These are phyloP conservation scores for Ceraceosorus guamensis DNA, from an alignment of 1,284 basidiomycete genomes.

Conservation along the genomic window DNA sequence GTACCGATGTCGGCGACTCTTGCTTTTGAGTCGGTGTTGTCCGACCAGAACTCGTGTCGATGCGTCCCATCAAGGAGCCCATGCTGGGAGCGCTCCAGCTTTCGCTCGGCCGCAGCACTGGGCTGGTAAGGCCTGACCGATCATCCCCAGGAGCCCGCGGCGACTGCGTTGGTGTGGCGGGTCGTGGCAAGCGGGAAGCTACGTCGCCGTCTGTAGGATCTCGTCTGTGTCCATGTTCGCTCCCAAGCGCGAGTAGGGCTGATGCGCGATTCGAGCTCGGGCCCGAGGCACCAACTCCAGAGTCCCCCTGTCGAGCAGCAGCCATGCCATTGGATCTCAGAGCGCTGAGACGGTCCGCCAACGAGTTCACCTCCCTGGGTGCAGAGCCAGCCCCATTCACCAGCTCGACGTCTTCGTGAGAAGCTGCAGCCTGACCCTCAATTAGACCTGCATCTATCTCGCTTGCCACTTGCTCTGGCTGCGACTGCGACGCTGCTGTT, in stretches of 20 bases:
- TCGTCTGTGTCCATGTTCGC: background rate
- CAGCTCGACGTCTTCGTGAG: background rate
- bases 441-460: background rate
- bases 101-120: background rate
- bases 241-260: too few relatives aligned
- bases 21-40: background rate
- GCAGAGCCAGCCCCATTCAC: too few relatives aligned
- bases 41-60: too few relatives aligned
- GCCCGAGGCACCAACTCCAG: background rate
- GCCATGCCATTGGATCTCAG: background rate
- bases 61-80: too few relatives aligned
- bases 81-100: background rate
- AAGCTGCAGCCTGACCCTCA: background rate
- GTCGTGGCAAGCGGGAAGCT: background rate
- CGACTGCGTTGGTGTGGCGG: background rate
- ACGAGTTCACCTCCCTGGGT: background rate
- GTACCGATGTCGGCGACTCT: background rate
- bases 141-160: background rate
- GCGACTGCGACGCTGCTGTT: background rate
- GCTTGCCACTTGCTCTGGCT: background rate
- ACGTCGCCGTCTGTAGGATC: background rate
- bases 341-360: constrained; percentile 3
- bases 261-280: background rate
- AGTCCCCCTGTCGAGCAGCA: too few relatives aligned
- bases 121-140: background rate